Conservation (phyloP, 768 basidiomycete species). For the Nidularia pulvinata region DNA sequence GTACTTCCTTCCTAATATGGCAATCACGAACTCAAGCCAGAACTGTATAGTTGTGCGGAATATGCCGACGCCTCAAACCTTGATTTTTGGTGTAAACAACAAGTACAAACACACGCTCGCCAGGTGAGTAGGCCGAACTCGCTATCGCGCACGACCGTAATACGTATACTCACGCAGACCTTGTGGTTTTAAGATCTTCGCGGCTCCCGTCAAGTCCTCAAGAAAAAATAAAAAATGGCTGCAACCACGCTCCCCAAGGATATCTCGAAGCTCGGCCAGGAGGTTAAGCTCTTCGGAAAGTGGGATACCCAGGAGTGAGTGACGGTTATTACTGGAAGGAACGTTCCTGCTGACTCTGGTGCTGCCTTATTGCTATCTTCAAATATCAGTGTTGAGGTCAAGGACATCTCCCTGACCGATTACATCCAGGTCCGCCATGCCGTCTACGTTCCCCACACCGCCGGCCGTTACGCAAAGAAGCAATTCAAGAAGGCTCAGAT, state of each 20-base stretch:
- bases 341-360: neutral
- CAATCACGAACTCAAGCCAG: too few relatives aligned
- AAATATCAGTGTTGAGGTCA: slow-evolving; percentile 84
- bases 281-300: slow-evolving; percentile 97
- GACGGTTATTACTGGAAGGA: too few relatives aligned
- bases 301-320: slow-evolving; percentile 98
- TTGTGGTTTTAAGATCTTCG: slow-evolving; percentile 14
- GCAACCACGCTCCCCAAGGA: slow-evolving; percentile 79
- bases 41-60: slow-evolving; percentile 46
- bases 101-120: slow-evolving; percentile 44
- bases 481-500: slow-evolving; percentile 99
- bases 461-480: slow-evolving; percentile 99
- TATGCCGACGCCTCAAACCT: slow-evolving; percentile 39
- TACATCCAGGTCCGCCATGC: slow-evolving; percentile 99
- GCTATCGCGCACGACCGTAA: slow-evolving; percentile 26
- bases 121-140: slow-evolving; percentile 22
- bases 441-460: slow-evolving; percentile 98
- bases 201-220: slow-evolving; percentile 31
- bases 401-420: slow-evolving; percentile 98
- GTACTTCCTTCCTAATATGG: too few relatives aligned
- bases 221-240: slow-evolving; percentile 53
- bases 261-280: slow-evolving; percentile 77
- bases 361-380: neutral
- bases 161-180: slow-evolving; percentile 16
- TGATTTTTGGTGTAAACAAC: slow-evolving; percentile 38